Conservation (phyloP, 2,329 filamentous ascomycete genomes). For the Sarocladium kiliense region DNA sequence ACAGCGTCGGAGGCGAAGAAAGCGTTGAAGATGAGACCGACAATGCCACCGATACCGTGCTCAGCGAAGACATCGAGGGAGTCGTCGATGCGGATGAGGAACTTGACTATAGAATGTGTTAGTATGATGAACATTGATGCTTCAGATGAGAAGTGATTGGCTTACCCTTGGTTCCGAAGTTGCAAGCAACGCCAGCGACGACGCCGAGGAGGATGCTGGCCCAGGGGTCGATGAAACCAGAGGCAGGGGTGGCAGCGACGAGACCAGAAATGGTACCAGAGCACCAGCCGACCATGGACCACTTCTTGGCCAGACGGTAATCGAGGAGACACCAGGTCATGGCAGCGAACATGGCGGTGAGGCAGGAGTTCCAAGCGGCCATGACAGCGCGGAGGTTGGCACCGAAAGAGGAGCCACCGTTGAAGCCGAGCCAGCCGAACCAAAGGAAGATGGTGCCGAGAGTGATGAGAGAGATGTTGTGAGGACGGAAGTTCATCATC, state of each 20-base stretch:
- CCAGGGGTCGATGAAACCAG: slow-evolving; percentile 64
- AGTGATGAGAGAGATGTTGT: slow-evolving; percentile 97
- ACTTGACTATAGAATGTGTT: slow-evolving; percentile 42
- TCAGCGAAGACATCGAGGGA: slow-evolving; percentile 69
- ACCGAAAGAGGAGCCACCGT: slow-evolving; percentile 90
- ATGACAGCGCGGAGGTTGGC: slow-evolving; percentile 91
- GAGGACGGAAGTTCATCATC: slow-evolving; percentile 99
- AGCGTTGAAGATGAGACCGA: slow-evolving; percentile 68
- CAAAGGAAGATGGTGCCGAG: slow-evolving; percentile 93
- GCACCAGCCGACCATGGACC: slow-evolving; percentile 76
- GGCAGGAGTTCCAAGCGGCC: slow-evolving; percentile 97
- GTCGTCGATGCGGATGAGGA: slow-evolving; percentile 60
- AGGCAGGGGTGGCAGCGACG: slow-evolving; percentile 64
- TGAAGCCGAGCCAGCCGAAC: slow-evolving; percentile 99
- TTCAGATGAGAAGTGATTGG: no score
- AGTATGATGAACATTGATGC: no score
- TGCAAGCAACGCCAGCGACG: slow-evolving; percentile 60
- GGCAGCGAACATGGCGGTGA: slow-evolving; percentile 86
- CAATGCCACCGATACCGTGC: slow-evolving; percentile 64
- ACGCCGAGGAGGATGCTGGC: slow-evolving; percentile 62
- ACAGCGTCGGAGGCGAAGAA: slow-evolving; percentile 66
- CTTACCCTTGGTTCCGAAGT: slow-evolving; percentile 59
- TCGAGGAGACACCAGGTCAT: slow-evolving; percentile 95
- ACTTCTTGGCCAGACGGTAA: slow-evolving; percentile 89
- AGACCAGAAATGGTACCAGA: slow-evolving; percentile 67